Percentiles rank a stretch among this genome's conserved stretches.
Conservation (phyloP, 768 basidiomycete species). For the Plicaturopsis crispa region DNA sequence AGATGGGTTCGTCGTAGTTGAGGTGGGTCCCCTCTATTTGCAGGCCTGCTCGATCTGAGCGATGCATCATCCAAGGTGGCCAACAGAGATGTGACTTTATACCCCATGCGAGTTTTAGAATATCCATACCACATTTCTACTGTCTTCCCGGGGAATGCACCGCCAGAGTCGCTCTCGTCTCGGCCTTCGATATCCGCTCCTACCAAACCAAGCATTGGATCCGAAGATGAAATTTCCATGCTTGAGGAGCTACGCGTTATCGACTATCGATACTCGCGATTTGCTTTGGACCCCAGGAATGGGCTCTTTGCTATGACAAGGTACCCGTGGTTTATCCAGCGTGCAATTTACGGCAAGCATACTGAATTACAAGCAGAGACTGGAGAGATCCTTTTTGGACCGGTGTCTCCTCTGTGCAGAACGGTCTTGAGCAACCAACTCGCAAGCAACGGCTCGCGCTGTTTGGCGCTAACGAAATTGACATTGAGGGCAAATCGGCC, state of each 20-base stretch:
- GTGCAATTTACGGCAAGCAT: conserved; percentile 1
- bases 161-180: background rate
- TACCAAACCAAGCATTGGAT: conserved; percentile 23
- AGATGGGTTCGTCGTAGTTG: conserved; percentile 78
- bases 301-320: conserved; percentile 79
- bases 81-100: conserved; percentile 73
- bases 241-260: conserved; percentile 56
- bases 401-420: conserved; percentile 49
- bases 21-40: conserved; percentile 46
- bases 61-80: conserved; percentile 53
- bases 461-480: conserved; percentile 83
- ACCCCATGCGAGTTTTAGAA: conserved; percentile 56
- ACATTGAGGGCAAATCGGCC: conserved; percentile 84
- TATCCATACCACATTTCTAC: conserved; percentile 79
- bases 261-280: conserved; percentile 91
- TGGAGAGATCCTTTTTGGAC: conserved; percentile 85
- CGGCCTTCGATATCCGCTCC: conserved; percentile 13
- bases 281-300: conserved; percentile 76
- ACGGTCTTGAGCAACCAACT: conserved; percentile 47
- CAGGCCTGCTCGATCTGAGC: conserved; percentile 2
- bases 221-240: conserved; percentile 23
- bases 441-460: conserved; percentile 62
- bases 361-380: conserved; percentile 44
- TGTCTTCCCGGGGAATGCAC: conserved; percentile 61
- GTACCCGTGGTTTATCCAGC: conserved; percentile 31